Evolutionary conservation across 768 basidiomycete genomes (phyloP).

Genomic region (Sistotremastrum suecicum): DNA sequence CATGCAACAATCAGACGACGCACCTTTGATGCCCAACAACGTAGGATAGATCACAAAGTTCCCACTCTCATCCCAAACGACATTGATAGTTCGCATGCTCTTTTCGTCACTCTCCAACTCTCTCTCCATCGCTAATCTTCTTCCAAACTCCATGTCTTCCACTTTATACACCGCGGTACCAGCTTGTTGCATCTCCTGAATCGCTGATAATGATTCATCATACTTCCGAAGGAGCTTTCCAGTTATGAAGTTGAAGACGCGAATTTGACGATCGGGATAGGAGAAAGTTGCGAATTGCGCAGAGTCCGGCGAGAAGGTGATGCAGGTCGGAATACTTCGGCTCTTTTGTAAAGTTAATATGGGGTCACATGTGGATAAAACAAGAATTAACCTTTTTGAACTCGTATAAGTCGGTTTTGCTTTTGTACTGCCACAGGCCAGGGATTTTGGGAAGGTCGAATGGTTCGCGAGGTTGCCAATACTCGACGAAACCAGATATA

Average conservation of each 20-base stretch:
- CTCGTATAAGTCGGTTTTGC: constrained; percentile 86
- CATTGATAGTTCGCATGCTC: constrained; percentile 66
- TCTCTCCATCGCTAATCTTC: constrained; percentile 82
- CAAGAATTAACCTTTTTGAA: constrained; percentile 74
- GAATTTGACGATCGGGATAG: constrained; percentile 84
- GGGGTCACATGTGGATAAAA: background rate
- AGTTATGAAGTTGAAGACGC: constrained; percentile 81
- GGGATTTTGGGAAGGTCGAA: constrained; percentile 70
- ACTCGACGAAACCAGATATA: constrained; percentile 89
- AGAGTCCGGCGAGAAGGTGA: constrained; percentile 82
- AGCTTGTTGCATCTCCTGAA: constrained; percentile 98
- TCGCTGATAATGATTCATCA: constrained; percentile 84
- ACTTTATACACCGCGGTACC: constrained; percentile 85
- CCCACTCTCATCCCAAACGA: constrained; percentile 96
- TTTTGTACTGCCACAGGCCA: constrained; percentile 84
- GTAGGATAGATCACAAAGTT: constrained; percentile 91
- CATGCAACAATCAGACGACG: constrained; percentile 3
- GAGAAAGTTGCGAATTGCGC: constrained; percentile 90
- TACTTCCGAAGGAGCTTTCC: constrained; percentile 89
- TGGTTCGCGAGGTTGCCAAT: constrained; percentile 86
- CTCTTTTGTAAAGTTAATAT: constrained; percentile 24
- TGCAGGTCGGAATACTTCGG: constrained; percentile 80
- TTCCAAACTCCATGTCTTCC: constrained; percentile 99
- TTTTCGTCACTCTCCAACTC: constrained; percentile 71
- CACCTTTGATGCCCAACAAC: constrained; percentile 89